phyloP scores from a whole-genome alignment of 495 filamentous ascomycete genomes.

The Penicillium verhagenii region DNA sequence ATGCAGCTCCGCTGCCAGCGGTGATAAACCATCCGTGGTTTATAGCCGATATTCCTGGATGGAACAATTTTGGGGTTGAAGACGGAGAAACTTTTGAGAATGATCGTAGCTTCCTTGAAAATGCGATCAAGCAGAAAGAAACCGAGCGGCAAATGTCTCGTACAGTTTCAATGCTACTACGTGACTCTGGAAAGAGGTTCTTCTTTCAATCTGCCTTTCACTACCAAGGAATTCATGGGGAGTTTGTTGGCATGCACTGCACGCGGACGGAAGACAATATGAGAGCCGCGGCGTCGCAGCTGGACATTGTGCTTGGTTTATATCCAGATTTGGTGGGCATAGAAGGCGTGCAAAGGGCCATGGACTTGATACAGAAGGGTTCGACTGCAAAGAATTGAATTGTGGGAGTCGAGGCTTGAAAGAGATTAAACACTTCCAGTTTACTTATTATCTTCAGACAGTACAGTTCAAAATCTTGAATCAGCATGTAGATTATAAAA shows the following conservation, averaged over 20 bases:
- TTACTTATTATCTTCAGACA: not conserved
- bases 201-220: conserved; percentile 17
- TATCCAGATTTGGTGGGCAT: conserved; percentile 16
- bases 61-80: conserved; percentile 9
- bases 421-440: too few species aligned
- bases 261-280: conserved; percentile 14
- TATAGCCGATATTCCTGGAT: conserved; percentile 14
- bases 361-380: too few species aligned
- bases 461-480: not conserved
- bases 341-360: not conserved
- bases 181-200: conserved; percentile 6
- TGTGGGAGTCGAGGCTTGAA: too few species aligned
- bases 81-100: conserved; percentile 1
- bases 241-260: conserved; percentile 18
- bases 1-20: conserved; percentile 5
- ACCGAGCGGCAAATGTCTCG: not conserved
- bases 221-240: conserved; percentile 11
- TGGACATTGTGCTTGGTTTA: conserved; percentile 16
- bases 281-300: conserved; percentile 11
- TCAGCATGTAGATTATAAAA: not conserved
- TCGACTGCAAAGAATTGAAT: too few species aligned
- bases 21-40: conserved; percentile 15
- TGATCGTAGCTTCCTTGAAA: conserved; percentile 7
- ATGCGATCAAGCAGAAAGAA: conserved; percentile 1
- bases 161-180: conserved; percentile 1